Conservation (phyloP, 805 yeast species). For the Candida pseudoglaebosa region DNA sequence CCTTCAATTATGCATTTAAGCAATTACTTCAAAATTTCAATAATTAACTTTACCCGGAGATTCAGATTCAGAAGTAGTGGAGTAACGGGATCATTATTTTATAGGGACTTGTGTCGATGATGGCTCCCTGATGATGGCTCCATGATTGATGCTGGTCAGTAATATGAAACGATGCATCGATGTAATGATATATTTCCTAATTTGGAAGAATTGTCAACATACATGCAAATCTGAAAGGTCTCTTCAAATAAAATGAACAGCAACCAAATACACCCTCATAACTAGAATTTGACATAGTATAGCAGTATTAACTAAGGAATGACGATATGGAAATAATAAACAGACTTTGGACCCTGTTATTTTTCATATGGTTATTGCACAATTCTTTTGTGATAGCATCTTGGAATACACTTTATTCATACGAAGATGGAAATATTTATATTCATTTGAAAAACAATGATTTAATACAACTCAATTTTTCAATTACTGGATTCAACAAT, state of each 20-base stretch:
- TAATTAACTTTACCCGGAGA: no score
- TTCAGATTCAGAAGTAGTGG: no score
- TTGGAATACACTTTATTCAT: slow-evolving; percentile 36
- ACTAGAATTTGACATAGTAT: neutral
- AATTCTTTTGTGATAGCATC: slow-evolving; percentile 1
- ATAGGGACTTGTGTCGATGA: no score
- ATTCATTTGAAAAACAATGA: slow-evolving; percentile 35
- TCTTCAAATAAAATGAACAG: neutral
- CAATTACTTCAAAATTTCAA: no score
- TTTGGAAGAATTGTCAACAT: slow-evolving; percentile 4
- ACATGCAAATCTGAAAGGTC: neutral
- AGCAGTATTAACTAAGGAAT: neutral
- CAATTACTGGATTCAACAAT: slow-evolving; percentile 26
- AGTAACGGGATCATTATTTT: no score
- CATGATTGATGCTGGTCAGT: neutral
- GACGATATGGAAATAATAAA: slow-evolving; percentile 1
- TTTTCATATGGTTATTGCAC: neutral
- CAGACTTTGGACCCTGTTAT: slow-evolving; percentile 3
- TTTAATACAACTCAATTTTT: slow-evolving; percentile 31
- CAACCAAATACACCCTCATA: neutral
- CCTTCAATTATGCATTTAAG: no score
- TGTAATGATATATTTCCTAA: slow-evolving; percentile 3
- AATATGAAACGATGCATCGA: neutral
- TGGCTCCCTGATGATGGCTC: neutral
- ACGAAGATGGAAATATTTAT: slow-evolving; percentile 29